Evolutionary conservation across 2,329 filamentous ascomycete species (phyloP), one percentile per base, ranked within the genome.

Genomic region (Cordyceps cicadae): DNA sequence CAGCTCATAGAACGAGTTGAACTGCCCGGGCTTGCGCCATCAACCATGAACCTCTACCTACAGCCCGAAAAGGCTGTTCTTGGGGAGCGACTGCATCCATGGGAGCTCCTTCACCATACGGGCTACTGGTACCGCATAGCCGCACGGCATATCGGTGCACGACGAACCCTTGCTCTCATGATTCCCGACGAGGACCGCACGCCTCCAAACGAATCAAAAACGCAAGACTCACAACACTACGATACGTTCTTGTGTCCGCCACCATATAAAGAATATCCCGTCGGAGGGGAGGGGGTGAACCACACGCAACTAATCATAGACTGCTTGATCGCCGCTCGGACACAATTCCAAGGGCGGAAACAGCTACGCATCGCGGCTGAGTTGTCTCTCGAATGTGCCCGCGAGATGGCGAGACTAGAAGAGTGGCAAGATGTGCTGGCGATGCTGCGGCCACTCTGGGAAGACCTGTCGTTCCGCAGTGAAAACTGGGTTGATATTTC

Each of bases 191-290:
- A 86, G 61, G 84, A 83, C 63, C 75, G 85, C 43, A 75, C 75
- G 55, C 74, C 77, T 1, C 83, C 83, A 6, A 77, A 79, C 41
- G 76, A 78, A 17, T 76, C 79, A 4, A 73, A 75, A 7, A 72
- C 76, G 8, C 75, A 78, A 65, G 82, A 80, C 56, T 76, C 79
- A 0, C 84, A 84, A 63, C 76, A 76, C 1, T 87, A 87, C 63
- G 86, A 88, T 68, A 84, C 81, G 1, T 88, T 87, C 69, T 79
- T 88, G 74, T 87, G 85, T 60, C 84, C 83, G 14, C 79, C 84
- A 45, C 85, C 86, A 1, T 76, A 85, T 63, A 77, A 85, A 64
- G 85, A 87, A 66, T 78, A 78, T 54, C 83, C 84, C 0, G 64
- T 85, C 15, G 69, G 74, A 21, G 77, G 79, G 4, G 64, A 70